These are phyloP conservation scores for Akanthomyces dipterigenus DNA, from an alignment of 2,329 filamentous ascomycete species.

Conservation along the genomic window DNA sequence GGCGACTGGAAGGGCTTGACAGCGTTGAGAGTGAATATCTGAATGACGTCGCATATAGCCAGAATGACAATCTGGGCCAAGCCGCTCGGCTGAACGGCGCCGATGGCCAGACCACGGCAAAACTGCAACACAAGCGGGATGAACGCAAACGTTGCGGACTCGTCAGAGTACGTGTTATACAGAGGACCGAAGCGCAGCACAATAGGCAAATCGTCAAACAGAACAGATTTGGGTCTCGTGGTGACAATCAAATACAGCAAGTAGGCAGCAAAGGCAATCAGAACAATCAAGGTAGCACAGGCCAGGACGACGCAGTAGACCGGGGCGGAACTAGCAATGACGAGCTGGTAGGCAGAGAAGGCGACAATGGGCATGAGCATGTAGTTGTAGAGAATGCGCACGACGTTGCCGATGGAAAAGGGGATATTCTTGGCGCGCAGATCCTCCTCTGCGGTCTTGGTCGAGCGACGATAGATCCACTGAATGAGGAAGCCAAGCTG, in stretches of 20 bases:
- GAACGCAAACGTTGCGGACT: constrained; percentile 82
- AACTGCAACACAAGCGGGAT: constrained; percentile 81
- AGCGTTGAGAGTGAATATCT: constrained; percentile 78
- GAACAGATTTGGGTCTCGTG: constrained; percentile 73
- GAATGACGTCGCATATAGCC: constrained; percentile 88
- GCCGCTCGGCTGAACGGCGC: constrained; percentile 85
- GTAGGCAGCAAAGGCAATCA: constrained; percentile 71
- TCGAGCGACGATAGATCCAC: constrained; percentile 68
- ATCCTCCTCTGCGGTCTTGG: constrained; percentile 73
- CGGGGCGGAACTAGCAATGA: constrained; percentile 63
- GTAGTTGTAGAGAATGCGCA: constrained; percentile 88
- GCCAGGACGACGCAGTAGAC: constrained; percentile 68
- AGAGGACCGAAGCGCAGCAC: constrained; percentile 85
- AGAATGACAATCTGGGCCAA: constrained; percentile 89
- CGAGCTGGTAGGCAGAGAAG: constrained; percentile 85
- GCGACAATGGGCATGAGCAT: constrained; percentile 83
- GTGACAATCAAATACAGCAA: constrained; percentile 73
- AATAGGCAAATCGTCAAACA: constrained; percentile 90
- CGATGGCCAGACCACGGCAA: constrained; percentile 81
- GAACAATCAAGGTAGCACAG: constrained; percentile 62
- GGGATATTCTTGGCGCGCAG: constrained; percentile 86
- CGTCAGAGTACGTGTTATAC: constrained; percentile 96
- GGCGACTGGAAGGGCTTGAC: constrained; percentile 85
- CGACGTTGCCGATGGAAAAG: constrained; percentile 70
- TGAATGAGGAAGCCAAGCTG: constrained; percentile 71